A percentile compares a stretch with the other conserved stretches of the same genome.
Evolutionary conservation across 2,329 filamentous ascomycete species (phyloP).

Genomic region (Aspergillus hiratsukae): DNA sequence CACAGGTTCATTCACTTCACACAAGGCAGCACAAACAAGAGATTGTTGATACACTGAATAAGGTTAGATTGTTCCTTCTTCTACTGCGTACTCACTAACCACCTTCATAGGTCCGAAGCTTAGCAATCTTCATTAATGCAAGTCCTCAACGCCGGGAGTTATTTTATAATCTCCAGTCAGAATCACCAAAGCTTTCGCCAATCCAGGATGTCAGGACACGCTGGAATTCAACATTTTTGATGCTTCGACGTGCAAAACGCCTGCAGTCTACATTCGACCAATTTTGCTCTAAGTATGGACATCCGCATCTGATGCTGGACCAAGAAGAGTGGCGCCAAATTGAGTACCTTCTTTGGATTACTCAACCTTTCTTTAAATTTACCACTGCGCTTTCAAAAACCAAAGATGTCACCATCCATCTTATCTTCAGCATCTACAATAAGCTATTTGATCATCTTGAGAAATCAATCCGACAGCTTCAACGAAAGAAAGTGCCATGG

Average conservation of each 20-base stretch:
- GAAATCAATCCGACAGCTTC: constrained; percentile 3
- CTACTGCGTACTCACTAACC: background rate
- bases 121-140: too few relatives aligned
- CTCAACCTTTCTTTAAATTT: constrained; percentile 13
- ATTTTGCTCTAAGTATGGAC: too few relatives aligned
- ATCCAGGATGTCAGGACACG: too few relatives aligned
- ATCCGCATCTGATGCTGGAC: constrained; percentile 6
- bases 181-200: too few relatives aligned
- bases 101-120: too few relatives aligned
- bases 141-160: too few relatives aligned
- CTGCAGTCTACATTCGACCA: too few relatives aligned
- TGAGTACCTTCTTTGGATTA: constrained; percentile 13
- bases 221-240: too few relatives aligned
- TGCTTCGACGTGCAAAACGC: too few relatives aligned
- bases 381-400: constrained; percentile 9
- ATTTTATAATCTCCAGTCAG: too few relatives aligned
- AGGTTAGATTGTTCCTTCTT: background rate
- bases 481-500: constrained; percentile 8
- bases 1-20: background rate
- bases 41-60: background rate
- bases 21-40: background rate
- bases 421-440: constrained; percentile 17
- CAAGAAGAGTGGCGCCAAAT: constrained; percentile 9
- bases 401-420: constrained; percentile 11
- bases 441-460: constrained; percentile 14